Evolutionary conservation across 306 rosid species (phyloP).

Genomic region (Vigna unguiculata): DNA sequence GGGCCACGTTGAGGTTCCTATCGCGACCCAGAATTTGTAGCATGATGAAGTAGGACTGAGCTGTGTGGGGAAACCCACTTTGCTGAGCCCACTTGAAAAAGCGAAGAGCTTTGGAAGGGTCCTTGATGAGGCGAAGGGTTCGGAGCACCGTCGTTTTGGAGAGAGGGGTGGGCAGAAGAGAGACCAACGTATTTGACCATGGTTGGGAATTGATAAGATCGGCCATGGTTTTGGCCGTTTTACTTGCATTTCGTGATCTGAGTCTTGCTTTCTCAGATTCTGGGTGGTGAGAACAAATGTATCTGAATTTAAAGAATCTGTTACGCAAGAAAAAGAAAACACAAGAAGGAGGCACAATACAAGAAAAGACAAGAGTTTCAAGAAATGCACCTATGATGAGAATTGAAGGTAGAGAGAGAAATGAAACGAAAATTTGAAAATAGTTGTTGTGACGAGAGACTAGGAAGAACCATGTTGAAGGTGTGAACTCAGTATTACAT

Average conservation of each 20-base stretch:
- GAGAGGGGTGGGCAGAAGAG: constrained; percentile 55
- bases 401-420: constrained; percentile 25
- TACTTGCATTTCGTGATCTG: constrained; percentile 52
- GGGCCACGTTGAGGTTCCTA: constrained; percentile 70
- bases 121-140: constrained; percentile 59
- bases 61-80: constrained; percentile 66
- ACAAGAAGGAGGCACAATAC: neutral
- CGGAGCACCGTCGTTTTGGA: constrained; percentile 71
- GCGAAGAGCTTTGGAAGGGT: constrained; percentile 59
- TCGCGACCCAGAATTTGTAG: constrained; percentile 60
- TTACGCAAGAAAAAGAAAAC: neutral
- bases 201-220: constrained; percentile 60
- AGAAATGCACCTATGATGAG: constrained; percentile 45
- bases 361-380: constrained; percentile 13
- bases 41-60: constrained; percentile 66
- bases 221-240: constrained; percentile 61
- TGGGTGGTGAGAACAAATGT: constrained; percentile 44
- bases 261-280: constrained; percentile 35
- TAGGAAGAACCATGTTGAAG: constrained; percentile 24
- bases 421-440: constrained; percentile 21
- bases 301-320: constrained; percentile 48
- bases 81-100: constrained; percentile 72
- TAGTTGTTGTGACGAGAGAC: constrained; percentile 11
- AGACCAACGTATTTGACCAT: constrained; percentile 60
- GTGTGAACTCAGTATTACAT: no score